Conservation (phyloP, 75 land plant species). For the Larix kaempferi region DNA sequence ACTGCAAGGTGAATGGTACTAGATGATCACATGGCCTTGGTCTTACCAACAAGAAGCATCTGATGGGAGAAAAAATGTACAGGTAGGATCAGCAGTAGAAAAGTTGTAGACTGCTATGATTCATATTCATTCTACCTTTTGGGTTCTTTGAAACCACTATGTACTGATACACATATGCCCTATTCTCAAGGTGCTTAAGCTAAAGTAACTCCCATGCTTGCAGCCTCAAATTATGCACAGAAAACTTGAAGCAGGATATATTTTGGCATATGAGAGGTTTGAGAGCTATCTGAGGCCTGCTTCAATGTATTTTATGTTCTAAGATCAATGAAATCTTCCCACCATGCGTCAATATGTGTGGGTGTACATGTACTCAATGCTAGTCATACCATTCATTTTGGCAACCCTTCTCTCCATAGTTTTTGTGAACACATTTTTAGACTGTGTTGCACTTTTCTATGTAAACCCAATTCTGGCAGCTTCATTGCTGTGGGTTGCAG, state of each 20-base stretch:
- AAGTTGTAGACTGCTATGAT: neutral
- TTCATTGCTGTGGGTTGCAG: conserved; percentile 1
- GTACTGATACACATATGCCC: neutral
- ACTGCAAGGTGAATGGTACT: neutral
- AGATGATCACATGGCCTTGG: neutral
- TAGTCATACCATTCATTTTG: conserved; percentile 7
- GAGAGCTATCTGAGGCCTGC: neutral
- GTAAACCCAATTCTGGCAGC: neutral
- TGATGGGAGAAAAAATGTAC: neutral
- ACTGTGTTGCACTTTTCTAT: neutral
- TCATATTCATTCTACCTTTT: conserved; percentile 1
- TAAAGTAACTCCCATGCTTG: neutral
- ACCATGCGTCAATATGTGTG: conserved; percentile 10
- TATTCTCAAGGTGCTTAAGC: neutral
- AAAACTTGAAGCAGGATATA: conserved; percentile 3
- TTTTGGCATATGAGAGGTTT: conserved; percentile 9
- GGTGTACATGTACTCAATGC: conserved; percentile 4
- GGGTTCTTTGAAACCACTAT: neutral
- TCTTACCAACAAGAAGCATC: neutral
- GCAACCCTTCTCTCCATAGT: neutral
- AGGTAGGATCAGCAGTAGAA: neutral
- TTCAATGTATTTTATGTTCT: conserved; percentile 11
- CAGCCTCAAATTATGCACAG: conserved; percentile 3
- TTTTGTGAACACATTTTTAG: neutral
- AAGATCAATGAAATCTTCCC: conserved; percentile 8